Conservation (phyloP, 345 rosid species). For the Camelina laxa region DNA sequence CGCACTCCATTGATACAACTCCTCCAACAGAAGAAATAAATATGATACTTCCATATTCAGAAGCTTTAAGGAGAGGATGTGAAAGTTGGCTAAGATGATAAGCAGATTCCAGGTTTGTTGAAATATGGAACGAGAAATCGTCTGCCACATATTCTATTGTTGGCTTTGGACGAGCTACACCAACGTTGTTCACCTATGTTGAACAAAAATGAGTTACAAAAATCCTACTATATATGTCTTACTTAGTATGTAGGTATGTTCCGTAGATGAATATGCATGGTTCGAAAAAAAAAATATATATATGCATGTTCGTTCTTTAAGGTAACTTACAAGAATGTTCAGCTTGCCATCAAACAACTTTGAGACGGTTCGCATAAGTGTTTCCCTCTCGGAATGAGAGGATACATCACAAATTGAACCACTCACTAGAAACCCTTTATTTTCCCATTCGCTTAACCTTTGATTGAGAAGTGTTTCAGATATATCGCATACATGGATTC, state of each 20-base stretch:
- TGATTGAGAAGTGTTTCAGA: background rate
- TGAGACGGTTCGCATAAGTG: background rate
- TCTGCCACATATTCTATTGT: conserved; percentile 51
- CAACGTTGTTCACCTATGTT: conserved; percentile 56
- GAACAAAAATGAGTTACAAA: no score
- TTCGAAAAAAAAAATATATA: no score
- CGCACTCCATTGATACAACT: conserved; percentile 18
- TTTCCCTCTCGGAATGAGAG: background rate
- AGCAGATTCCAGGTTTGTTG: conserved; percentile 45
- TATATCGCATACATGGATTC: background rate
- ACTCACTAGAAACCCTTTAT: background rate
- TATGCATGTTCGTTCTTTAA: no score
- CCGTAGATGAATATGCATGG: no score
- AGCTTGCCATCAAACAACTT: background rate
- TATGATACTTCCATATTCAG: conserved; percentile 54
- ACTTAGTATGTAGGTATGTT: no score
- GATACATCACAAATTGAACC: background rate
- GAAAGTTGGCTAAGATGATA: no score
- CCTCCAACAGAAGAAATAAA: conserved; percentile 53
- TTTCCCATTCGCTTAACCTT: background rate
- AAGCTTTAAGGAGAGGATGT: conserved; percentile 49
- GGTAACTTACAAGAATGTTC: background rate
- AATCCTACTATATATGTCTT: no score
- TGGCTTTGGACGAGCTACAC: conserved; percentile 44
- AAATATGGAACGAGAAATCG: conserved; percentile 49